phyloP scores from a whole-genome alignment of 163 green algal genomes.

The Scenedesmus sp. region DNA sequence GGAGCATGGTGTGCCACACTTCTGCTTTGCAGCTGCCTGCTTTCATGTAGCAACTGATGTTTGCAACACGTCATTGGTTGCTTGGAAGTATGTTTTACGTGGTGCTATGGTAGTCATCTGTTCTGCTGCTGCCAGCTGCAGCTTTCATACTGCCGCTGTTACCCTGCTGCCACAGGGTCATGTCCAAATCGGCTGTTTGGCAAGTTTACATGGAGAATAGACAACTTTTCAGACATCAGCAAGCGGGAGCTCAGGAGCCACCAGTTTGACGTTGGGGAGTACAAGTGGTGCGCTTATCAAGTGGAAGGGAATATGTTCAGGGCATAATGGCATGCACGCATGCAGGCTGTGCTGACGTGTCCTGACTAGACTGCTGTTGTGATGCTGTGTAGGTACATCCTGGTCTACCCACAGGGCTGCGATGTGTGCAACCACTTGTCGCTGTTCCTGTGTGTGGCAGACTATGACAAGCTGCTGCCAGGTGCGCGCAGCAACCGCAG shows the following conservation, averaged over 20 bases:
- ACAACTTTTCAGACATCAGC: slow-evolving; percentile 94
- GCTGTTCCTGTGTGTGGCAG: slow-evolving; percentile 98
- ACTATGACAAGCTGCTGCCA: slow-evolving; percentile 99
- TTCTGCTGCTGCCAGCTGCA: neutral
- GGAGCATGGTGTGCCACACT: slow-evolving; percentile 68
- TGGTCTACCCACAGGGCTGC: slow-evolving; percentile 97
- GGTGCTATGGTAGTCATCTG: neutral
- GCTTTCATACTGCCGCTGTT: neutral
- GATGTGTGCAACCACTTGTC: slow-evolving; percentile 99
- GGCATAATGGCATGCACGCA: neutral
- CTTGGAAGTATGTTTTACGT: neutral
- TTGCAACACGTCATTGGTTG: neutral
- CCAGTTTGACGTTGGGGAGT: slow-evolving; percentile 94
- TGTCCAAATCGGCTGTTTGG: slow-evolving; percentile 92
- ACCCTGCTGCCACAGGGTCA: neutral
- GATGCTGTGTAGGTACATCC: slow-evolving; percentile 12
- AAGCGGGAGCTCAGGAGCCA: slow-evolving; percentile 96
- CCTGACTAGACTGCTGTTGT: neutral
- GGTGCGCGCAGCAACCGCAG: slow-evolving; percentile 66
- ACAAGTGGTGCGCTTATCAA: slow-evolving; percentile 89
- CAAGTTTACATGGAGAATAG: slow-evolving; percentile 98
- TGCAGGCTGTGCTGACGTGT: neutral
- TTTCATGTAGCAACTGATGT: neutral
- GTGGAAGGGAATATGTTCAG: neutral
- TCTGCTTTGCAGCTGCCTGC: neutral